Evolutionary conservation across 768 basidiomycete genomes (phyloP), one percentile per base, ranked within the genome.

Genomic region (Lyophyllum semitale): DNA sequence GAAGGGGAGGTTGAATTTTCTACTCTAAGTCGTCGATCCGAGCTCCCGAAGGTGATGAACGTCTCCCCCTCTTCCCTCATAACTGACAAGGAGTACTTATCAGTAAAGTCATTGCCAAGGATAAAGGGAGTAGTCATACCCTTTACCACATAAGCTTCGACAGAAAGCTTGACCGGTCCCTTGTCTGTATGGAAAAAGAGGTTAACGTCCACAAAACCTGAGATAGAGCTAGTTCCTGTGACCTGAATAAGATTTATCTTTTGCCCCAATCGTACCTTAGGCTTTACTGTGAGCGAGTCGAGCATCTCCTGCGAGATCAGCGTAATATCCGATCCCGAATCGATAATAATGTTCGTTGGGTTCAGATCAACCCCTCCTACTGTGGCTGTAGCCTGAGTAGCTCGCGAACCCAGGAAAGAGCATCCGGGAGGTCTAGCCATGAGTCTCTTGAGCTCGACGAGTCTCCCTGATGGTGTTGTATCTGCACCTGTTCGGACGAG

Each of bases 31-130:
- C 20, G 22, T 23, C 23, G 20, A 9, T 18, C 23, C 8, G 23
- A 22, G 43, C 22, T 18, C 6, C 22, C 23, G 25, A 44, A 44
- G 18, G 7, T 23, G 20, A 44, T 11, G 20, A 8, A 23, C 4
- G 43, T 44, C 17, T 44, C 43, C 8, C 43, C 43, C 8, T 48
- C 38, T 45, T 11, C 12, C 32, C 66, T 18, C 3, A 68, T 40
- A 0, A 73, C 38, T 0, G 73, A 71, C 2, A 74, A 46, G 2
- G 58, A 62, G 35, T 72, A 74, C 41, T 72, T 68, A 57, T 73
- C 71, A 2, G 68, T 25, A 35, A 66, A 71, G 38, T 71, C 70
- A 42, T 71, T 70, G 3, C 71, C 71, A 8, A 73, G 49, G 40
- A 73, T 68, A 26, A 73, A 64, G 0, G 65, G 65, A 0, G 67